Evolutionary conservation across 2,329 filamentous ascomycete genomes (phyloP), one percentile per base, ranked within the genome.

Genomic region (Macrophomina pseudophaseolina): DNA sequence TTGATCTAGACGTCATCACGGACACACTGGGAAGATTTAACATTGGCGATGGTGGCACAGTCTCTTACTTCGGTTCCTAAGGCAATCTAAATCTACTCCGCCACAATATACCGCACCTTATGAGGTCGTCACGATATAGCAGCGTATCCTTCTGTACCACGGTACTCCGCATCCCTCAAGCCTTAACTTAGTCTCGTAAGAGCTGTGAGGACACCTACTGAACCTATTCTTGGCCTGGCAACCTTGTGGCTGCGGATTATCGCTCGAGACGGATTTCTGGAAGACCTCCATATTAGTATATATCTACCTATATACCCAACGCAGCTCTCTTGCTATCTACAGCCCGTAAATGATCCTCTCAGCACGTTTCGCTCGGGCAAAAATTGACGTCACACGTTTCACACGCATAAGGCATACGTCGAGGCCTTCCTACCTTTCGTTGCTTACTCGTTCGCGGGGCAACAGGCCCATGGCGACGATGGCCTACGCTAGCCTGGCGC

Each of bases 221-320:
- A 35, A 58, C 53, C 33, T 58, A n/a, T 58, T 58, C 33, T 58
- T 33, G 53, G 42, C 53, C 4, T 58, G 53, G 53, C 35, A 40
- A 30, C 42, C 53, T 58, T 35, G 5, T 58, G 53, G 53, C 53
- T 42, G 53, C 53, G 33, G 3, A 42, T 58, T 58, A 35, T 58
- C 28, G 18, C 53, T 14, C 30, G 38, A 40, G 53, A 44, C 33
- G 1, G 2, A 7, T 58, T 58, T 14, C 53, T 58, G 8, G 9
- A 18, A 12, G 49, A 53, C 49, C 49, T 53, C 11, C 12, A 12
- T 18, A 33, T 4, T 23, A 53, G 18, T 53, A 33, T 9, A 5
- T 23, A 7, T 30, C 23, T 23, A 23, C 23, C 23, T 23, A 23
- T 23, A 23, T 23, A 23, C 23, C 23, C 1, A 23, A 23, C 1